Evolutionary conservation across 441 rosid genomes (phyloP).

Genomic region (Iberis amara): DNA sequence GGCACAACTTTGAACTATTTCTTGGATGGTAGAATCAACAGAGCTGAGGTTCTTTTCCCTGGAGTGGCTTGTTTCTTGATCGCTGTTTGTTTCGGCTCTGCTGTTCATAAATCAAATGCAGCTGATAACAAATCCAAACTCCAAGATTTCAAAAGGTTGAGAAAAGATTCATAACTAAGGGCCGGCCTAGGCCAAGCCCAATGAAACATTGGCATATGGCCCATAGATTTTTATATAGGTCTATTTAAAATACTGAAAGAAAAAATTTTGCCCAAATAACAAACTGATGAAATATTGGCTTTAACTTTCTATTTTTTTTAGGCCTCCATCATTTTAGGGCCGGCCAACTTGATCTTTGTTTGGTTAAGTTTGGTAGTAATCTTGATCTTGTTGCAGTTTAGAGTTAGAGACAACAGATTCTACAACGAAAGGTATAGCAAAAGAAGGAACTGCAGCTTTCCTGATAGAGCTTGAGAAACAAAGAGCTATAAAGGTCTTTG

Average conservation of each 20-base stretch:
- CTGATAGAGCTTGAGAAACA: slow-evolving; percentile 62
- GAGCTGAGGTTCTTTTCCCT: slow-evolving; percentile 67
- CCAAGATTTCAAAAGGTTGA: slow-evolving; percentile 25
- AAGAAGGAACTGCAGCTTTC: slow-evolving; percentile 64
- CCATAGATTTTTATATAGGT: too few relatives aligned
- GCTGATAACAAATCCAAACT: slow-evolving; percentile 55
- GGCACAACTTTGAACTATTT: slow-evolving; percentile 81
- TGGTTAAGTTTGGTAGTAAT: neutral
- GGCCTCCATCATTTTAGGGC: too few relatives aligned
- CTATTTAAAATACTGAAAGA: too few relatives aligned
- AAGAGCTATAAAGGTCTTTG: slow-evolving; percentile 28
- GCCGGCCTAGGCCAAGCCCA: too few relatives aligned
- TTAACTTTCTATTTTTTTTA: too few relatives aligned
- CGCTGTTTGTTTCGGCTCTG: slow-evolving; percentile 68
- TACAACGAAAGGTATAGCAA: slow-evolving; percentile 32
- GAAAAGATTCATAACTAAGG: neutral
- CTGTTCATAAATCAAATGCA: slow-evolving; percentile 66
- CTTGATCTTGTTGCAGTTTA: slow-evolving; percentile 22
- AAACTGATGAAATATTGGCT: too few relatives aligned
- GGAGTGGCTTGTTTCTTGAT: slow-evolving; percentile 79
- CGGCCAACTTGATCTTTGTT: neutral
- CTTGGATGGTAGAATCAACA: slow-evolving; percentile 72
- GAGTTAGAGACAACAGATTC: slow-evolving; percentile 19
- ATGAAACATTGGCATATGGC: too few relatives aligned
- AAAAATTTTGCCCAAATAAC: too few relatives aligned